Base-by-base conservation (phyloP, 1,284 basidiomycete species). In the Cryptococcus neoformans region DNA sequence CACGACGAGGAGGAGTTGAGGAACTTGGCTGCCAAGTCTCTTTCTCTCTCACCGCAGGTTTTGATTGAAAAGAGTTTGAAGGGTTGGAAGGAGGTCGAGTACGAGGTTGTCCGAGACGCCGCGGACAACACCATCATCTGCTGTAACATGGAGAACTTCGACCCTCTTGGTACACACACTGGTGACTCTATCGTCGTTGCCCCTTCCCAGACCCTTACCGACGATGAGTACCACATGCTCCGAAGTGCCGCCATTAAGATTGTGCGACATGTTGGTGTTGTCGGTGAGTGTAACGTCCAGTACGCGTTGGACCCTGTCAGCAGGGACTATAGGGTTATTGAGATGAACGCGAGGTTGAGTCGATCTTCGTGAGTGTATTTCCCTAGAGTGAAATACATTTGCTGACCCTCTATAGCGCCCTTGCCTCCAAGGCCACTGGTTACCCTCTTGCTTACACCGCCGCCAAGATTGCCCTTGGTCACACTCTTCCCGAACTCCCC, bases 111-210 rank as follows among this genome's bases (percentile, higher is more conserved):
- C 68, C 89, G 96, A 62, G 96, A 99, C 77, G 92, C 86, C 90
- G 93, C 80, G 82, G 91, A 99, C 75, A 76, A 76, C 78, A 96
- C 92, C 73, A 98, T 99, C 80, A 97, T 94, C 4, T 94, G 97
- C 67, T 99, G 96, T 80, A 99, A 99, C 81, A 99, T 99, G 95
- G 95, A 99, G 80, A 99, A 99, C 81, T 99, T 99, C 68, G 96
- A 99, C 75, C 96, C 96, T 17, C 87, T 99, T 60, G 96, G 96
- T 64, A 98, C 92, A 44, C 96, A 99, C 79, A 99, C 96, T n/a
- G 96, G 96, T 71, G 96, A 99, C 78, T 99, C 95, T n/a, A 99
- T 99, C 71, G 96, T 99, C 73, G 93, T 99, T 46, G 96, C 96
- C 4, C 96, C 96, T 1, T 97, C 93, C 4, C 96, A 99, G 78